Evolutionary conservation across 2,329 filamentous ascomycete genomes (phyloP).

Genomic region (Pestalotiopsis sp.): DNA sequence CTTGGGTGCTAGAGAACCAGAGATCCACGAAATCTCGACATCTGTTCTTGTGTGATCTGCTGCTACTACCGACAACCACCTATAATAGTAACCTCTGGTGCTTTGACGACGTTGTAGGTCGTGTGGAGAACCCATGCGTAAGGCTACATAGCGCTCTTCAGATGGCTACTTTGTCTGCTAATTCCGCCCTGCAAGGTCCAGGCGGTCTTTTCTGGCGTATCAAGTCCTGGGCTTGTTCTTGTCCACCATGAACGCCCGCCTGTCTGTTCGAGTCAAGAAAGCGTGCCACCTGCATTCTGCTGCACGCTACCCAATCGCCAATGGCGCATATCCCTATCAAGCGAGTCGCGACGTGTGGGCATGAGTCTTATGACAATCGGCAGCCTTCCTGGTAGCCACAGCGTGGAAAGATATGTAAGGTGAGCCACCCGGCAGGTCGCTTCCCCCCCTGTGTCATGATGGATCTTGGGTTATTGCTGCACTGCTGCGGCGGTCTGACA

Average conservation of each 20-base stretch:
- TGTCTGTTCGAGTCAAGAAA: neutral
- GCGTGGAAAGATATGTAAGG: neutral
- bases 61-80: too few relatives aligned
- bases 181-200: neutral
- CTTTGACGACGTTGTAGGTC: neutral
- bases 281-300: neutral
- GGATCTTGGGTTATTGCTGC: constrained; percentile 4
- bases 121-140: neutral
- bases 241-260: neutral
- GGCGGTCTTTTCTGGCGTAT: neutral
- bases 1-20: neutral
- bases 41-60: neutral
- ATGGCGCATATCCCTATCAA: neutral
- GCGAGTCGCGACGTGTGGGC: neutral
- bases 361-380: constrained; percentile 5
- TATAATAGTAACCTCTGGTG: neutral
- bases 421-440: neutral
- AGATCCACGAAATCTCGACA: neutral
- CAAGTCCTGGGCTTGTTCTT: neutral
- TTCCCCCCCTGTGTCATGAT: constrained; percentile 4
- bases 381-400: neutral
- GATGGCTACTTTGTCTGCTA: neutral
- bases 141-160: neutral
- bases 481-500: constrained; percentile 5
- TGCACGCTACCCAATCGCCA: neutral